A percentile compares a stretch with the other conserved stretches of the same genome.
phyloP scores from a whole-genome alignment of 1,139 yeast genomes.

The Yarrowia galli region DNA sequence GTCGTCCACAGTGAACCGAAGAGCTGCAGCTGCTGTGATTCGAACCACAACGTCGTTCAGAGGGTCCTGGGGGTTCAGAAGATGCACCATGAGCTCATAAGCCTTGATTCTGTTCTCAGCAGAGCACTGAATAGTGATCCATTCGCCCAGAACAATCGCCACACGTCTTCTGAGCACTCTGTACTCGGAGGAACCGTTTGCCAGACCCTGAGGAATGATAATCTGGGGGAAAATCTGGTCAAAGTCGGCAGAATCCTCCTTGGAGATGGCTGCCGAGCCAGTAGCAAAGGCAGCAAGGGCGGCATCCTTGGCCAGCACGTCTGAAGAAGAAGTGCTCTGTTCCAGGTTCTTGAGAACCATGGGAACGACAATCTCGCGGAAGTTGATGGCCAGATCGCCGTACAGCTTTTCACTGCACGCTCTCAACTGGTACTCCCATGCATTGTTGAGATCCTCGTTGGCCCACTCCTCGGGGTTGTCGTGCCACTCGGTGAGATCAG shows the following conservation, averaged over 20 bases:
- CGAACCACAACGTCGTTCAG: conserved; percentile 76
- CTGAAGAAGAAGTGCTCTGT: conserved; percentile 55
- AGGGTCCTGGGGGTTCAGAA: conserved; percentile 56
- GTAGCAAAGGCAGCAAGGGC: conserved; percentile 82
- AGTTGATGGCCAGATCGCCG: conserved; percentile 72
- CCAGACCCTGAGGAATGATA: conserved; percentile 69
- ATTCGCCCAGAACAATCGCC: conserved; percentile 76
- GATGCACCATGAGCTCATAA: conserved; percentile 61
- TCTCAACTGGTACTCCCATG: conserved; percentile 84
- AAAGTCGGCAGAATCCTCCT: conserved; percentile 63
- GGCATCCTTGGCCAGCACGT: conserved; percentile 74
- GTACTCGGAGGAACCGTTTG: conserved; percentile 52
- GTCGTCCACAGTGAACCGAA: conserved; percentile 75
- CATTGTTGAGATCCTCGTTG: conserved; percentile 74
- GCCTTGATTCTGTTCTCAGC: conserved; percentile 64
- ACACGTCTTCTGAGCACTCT: conserved; percentile 79
- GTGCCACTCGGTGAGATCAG: conserved; percentile 82
- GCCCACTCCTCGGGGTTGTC: conserved; percentile 94
- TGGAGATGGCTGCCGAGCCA: conserved; percentile 68
- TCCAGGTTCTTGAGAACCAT: conserved; percentile 71
- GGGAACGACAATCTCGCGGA: conserved; percentile 66
- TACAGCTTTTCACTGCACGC: conserved; percentile 90
- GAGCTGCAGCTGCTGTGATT: conserved; percentile 75
- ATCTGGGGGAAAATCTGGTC: conserved; percentile 64
- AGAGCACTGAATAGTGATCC: conserved; percentile 75